phyloP scores from a whole-genome alignment of 1,284 basidiomycete species.

The Sutorius eximius region DNA sequence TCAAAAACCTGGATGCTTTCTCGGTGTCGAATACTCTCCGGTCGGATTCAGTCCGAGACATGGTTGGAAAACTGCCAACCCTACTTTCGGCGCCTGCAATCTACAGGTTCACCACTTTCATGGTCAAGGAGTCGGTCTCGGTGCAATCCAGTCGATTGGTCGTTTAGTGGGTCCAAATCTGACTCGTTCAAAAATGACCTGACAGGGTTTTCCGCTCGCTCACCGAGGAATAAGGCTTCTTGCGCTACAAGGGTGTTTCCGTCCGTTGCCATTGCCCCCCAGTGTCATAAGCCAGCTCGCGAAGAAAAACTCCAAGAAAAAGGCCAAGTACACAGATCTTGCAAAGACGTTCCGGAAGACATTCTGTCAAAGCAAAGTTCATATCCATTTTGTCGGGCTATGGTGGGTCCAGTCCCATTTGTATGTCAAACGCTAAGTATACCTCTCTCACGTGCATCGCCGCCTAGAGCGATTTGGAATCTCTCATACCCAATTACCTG shows the following conservation, averaged over 20 bases:
- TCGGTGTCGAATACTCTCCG: slow-evolving; percentile 10
- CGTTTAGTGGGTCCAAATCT: neutral
- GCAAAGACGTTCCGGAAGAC: slow-evolving; percentile 28
- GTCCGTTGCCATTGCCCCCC: neutral
- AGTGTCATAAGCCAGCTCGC: slow-evolving; percentile 14
- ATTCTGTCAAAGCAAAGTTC: slow-evolving; percentile 27
- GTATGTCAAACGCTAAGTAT: slow-evolving; percentile 31
- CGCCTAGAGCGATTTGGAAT: slow-evolving; percentile 42
- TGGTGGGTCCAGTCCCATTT: slow-evolving; percentile 27
- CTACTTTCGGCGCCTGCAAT: no score
- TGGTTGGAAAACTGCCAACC: no score
- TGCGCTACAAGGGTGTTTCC: neutral
- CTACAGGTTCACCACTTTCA: no score
- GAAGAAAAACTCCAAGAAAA: slow-evolving; percentile 15
- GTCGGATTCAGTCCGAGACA: slow-evolving; percentile 13
- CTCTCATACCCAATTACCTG: slow-evolving; percentile 26
- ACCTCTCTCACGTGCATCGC: slow-evolving; percentile 24
- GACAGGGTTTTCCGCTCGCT: neutral
- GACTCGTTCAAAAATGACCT: neutral
- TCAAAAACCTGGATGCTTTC: slow-evolving; percentile 5
- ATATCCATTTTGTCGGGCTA: slow-evolving; percentile 40
- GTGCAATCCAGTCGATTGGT: neutral
- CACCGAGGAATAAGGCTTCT: neutral
- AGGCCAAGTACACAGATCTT: slow-evolving; percentile 5
- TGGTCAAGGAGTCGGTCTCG: neutral